These are phyloP conservation scores for Fistulifera solaris DNA, from an alignment of 108 stramenopile species.

Conservation along the genomic window DNA sequence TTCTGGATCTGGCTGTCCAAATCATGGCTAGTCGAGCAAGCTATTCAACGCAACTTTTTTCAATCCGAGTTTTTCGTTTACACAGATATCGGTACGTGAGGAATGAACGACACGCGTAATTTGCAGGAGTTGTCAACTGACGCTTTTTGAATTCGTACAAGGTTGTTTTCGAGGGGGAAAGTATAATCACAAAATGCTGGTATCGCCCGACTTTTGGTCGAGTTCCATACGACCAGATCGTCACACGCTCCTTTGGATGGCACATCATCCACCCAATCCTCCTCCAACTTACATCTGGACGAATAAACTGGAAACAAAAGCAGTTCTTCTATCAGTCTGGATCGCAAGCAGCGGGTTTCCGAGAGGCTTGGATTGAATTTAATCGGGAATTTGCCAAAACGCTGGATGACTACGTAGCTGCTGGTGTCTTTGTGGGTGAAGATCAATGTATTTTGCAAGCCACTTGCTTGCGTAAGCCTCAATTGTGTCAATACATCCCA, in stretches of 20 bases:
- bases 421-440: slow-evolving; percentile 48
- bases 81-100: background rate
- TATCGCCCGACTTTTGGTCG: slow-evolving; percentile 5
- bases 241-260: slow-evolving; percentile 18
- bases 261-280: slow-evolving; percentile 36
- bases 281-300: slow-evolving; percentile 26
- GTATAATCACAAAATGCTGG: slow-evolving; percentile 29
- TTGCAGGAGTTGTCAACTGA: slow-evolving; percentile 14
- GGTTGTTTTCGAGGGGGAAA: slow-evolving; percentile 39
- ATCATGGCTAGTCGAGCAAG: slow-evolving; percentile 33
- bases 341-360: slow-evolving; percentile 29
- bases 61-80: background rate
- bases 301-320: slow-evolving; percentile 32
- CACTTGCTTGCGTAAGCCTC: slow-evolving; percentile 27
- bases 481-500: slow-evolving; percentile 42
- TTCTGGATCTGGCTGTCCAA: slow-evolving; percentile 76
- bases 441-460: slow-evolving; percentile 48
- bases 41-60: slow-evolving; percentile 43
- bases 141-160: slow-evolving; percentile 50
- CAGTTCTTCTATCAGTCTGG: slow-evolving; percentile 43
- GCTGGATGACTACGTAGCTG: slow-evolving; percentile 31
- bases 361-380: slow-evolving; percentile 33
- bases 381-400: slow-evolving; percentile 35
- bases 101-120: no score
- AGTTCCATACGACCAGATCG: no score